A percentile compares a stretch with the other conserved stretches of the same genome.
phyloP scores from a whole-genome alignment of 148 eudicot genomes.

The Dysphania ambrosioides region DNA sequence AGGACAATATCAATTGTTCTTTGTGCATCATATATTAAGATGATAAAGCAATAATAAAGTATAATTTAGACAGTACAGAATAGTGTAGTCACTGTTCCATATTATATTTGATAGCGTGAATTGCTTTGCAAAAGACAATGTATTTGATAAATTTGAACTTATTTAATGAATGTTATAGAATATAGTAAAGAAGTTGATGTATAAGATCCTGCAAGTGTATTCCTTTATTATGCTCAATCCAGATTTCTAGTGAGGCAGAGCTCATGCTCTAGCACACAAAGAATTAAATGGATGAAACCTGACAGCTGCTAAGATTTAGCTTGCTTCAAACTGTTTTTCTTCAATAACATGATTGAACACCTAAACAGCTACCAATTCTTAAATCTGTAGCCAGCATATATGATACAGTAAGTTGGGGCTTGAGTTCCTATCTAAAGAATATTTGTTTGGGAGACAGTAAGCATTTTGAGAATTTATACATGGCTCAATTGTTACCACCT shows the following conservation, averaged over 20 bases:
- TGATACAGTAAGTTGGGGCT: too few species aligned
- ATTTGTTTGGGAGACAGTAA: too few species aligned
- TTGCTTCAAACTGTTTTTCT: too few species aligned
- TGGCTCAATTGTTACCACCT: too few species aligned
- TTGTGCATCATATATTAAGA: neutral
- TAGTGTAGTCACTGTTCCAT: neutral
- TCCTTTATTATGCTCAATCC: neutral
- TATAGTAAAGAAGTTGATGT: neutral
- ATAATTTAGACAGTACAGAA: neutral
- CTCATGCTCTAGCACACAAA: neutral
- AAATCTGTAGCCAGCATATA: too few species aligned
- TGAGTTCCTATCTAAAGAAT: too few species aligned
- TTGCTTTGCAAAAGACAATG: too few species aligned
- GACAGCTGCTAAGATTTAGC: neutral
- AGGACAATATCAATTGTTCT: neutral
- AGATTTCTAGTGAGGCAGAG: neutral
- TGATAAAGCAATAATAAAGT: too few species aligned
- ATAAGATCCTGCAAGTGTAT: neutral
- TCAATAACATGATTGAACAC: too few species aligned
- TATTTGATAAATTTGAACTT: neutral
- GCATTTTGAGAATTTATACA: too few species aligned
- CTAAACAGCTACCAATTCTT: too few species aligned
- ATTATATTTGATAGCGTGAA: too few species aligned
- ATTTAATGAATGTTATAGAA: neutral
- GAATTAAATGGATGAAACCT: neutral